Conservation (phyloP, 2,329 filamentous ascomycete genomes). For the Aspergillus sp. region DNA sequence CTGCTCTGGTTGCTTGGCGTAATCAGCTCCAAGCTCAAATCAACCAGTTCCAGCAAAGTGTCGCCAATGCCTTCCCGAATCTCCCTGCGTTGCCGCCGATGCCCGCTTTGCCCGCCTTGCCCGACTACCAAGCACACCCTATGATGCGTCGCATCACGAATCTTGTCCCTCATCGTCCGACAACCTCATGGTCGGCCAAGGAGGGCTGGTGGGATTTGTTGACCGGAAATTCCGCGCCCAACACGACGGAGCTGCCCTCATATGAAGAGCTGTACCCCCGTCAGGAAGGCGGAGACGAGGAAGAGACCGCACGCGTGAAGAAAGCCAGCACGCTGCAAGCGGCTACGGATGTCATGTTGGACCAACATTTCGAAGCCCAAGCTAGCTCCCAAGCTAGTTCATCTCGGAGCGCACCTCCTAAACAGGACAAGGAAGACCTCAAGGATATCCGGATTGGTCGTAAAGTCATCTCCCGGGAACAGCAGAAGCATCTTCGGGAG, state of each 20-base stretch:
- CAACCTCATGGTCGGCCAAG: slow-evolving; percentile 40
- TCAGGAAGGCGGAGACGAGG: slow-evolving; percentile 30
- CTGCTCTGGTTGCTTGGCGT: slow-evolving; percentile 67
- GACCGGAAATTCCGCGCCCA: slow-evolving; percentile 48
- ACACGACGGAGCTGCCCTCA: slow-evolving; percentile 63
- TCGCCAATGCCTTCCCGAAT: slow-evolving; percentile 66
- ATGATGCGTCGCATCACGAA: slow-evolving; percentile 72
- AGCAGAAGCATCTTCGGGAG: slow-evolving; percentile 47
- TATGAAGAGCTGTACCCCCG: slow-evolving; percentile 76
- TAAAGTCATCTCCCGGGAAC: slow-evolving; percentile 43
- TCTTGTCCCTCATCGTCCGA: slow-evolving; percentile 67
- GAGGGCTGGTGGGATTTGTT: slow-evolving; percentile 68
- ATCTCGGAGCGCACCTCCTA: slow-evolving; percentile 16
- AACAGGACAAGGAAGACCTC: slow-evolving; percentile 34
- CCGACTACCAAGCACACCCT: slow-evolving; percentile 71
- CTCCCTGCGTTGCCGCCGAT: slow-evolving; percentile 59
- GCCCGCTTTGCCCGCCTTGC: slow-evolving; percentile 61
- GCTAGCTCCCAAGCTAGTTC: slow-evolving; percentile 27
- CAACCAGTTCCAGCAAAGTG: slow-evolving; percentile 72
- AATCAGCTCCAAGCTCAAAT: slow-evolving; percentile 73
- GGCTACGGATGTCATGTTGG: slow-evolving; percentile 43
- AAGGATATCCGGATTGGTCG: slow-evolving; percentile 44
- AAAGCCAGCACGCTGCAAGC: slow-evolving; percentile 44
- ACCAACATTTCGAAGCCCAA: slow-evolving; percentile 44
- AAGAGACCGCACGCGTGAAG: slow-evolving; percentile 41